Evolutionary conservation across 805 yeast genomes (phyloP).

Genomic region (Danielia reshetovae): DNA sequence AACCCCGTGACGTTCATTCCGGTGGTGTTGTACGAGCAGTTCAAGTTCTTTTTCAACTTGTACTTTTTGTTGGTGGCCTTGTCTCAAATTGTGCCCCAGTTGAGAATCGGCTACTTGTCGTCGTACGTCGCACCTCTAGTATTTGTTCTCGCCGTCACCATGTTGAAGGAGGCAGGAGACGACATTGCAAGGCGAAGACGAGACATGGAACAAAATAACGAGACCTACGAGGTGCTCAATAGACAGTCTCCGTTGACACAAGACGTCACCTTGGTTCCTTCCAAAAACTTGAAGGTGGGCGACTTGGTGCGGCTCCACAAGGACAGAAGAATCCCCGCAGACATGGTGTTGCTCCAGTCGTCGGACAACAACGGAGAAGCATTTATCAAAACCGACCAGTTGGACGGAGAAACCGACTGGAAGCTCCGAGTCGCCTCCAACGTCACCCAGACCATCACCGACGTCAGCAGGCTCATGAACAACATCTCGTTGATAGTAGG

Average conservation of each 20-base stretch:
- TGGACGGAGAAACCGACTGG: slow-evolving; percentile 99
- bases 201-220: slow-evolving; percentile 85
- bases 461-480: slow-evolving; percentile 49
- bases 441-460: slow-evolving; percentile 54
- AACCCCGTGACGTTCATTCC: slow-evolving; percentile 87
- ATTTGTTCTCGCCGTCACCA: slow-evolving; percentile 87
- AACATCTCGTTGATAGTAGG: slow-evolving; percentile 57
- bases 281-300: slow-evolving; percentile 75
- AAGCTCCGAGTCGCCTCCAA: slow-evolving; percentile 78
- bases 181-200: slow-evolving; percentile 88
- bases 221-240: slow-evolving; percentile 66
- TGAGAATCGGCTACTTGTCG: slow-evolving; percentile 89
- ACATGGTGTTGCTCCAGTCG: slow-evolving; percentile 77
- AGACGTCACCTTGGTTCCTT: slow-evolving; percentile 31
- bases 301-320: slow-evolving; percentile 77
- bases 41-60: slow-evolving; percentile 92
- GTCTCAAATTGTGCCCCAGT: slow-evolving; percentile 84
- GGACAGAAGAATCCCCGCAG: slow-evolving; percentile 90
- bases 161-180: slow-evolving; percentile 94
- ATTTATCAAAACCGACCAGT: slow-evolving; percentile 93
- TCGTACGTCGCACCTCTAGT: slow-evolving; percentile 93
- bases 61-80: slow-evolving; percentile 91
- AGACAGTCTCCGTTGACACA: slow-evolving; percentile 18
- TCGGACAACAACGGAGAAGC: slow-evolving; percentile 69
- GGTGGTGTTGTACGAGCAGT: slow-evolving; percentile 86